Percentiles rank a stretch among this genome's conserved stretches.
phyloP scores from a whole-genome alignment of 1,284 basidiomycete genomes.

The Ceratobasidium sp. region DNA sequence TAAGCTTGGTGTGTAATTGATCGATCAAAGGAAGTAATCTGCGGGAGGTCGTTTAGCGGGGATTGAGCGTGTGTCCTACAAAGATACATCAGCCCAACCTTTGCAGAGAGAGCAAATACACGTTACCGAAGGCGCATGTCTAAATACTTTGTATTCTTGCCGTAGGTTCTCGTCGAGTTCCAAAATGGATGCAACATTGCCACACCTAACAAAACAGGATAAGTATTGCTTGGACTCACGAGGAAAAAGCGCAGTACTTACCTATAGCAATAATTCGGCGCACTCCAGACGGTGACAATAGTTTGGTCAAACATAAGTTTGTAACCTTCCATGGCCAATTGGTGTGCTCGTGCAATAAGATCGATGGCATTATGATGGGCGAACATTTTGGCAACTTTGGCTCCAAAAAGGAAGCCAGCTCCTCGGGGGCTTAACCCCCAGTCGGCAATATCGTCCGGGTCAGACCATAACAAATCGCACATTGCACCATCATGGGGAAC shows the following conservation, averaged over 20 bases:
- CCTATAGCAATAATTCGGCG: conserved; percentile 98
- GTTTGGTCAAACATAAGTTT: conserved; percentile 97
- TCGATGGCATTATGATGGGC: conserved; percentile 92
- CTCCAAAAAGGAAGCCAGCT: conserved; percentile 94
- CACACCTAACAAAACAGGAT: conserved; percentile 65
- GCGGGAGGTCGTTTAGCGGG: conserved; percentile 88
- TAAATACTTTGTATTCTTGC: conserved; percentile 91
- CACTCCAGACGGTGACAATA: conserved; percentile 98
- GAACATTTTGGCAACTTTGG: conserved; percentile 89
- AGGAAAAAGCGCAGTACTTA: conserved; percentile 54
- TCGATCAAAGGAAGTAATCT: conserved; percentile 65
- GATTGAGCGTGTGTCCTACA: conserved; percentile 81
- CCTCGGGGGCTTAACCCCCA: conserved; percentile 98
- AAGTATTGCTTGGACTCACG: not conserved
- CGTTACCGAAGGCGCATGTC: conserved; percentile 74
- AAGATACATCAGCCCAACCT: conserved; percentile 42
- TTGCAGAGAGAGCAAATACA: conserved; percentile 45
- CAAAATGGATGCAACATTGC: conserved; percentile 92
- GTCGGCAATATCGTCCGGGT: conserved; percentile 93
- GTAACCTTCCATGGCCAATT: conserved; percentile 98
- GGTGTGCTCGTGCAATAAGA: conserved; percentile 95
- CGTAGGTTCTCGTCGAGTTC: conserved; percentile 89
- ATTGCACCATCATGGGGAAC: conserved; percentile 99
- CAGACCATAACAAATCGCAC: conserved; percentile 98
- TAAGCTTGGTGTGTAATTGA: not conserved